phyloP scores from a whole-genome alignment of 805 yeast species.

The Candida ipomoeae region DNA sequence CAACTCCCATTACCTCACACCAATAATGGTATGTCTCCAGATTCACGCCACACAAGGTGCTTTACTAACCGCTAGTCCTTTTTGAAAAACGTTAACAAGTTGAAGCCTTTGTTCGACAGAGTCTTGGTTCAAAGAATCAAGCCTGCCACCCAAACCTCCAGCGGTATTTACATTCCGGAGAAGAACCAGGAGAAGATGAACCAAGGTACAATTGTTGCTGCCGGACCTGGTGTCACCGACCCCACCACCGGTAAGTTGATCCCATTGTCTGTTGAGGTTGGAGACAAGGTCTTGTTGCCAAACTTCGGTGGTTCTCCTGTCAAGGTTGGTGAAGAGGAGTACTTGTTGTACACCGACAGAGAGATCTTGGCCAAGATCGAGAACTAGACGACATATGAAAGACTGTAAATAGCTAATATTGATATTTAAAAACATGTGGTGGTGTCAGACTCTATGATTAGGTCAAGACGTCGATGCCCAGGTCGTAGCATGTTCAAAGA shows the following conservation, averaged over 20 bases:
- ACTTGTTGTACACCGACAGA: constrained; percentile 81
- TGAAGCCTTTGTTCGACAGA: constrained; percentile 92
- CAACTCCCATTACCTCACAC: neutral
- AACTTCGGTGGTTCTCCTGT: constrained; percentile 88
- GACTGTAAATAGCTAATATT: constrained; percentile 7
- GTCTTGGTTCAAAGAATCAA: constrained; percentile 91
- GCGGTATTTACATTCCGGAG: constrained; percentile 92
- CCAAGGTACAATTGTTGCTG: constrained; percentile 88
- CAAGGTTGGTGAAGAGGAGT: constrained; percentile 82
- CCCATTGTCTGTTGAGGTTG: constrained; percentile 73
- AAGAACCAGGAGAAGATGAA: constrained; percentile 92
- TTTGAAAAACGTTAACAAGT: constrained; percentile 77
- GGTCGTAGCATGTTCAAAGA: neutral
- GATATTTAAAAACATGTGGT: neutral
- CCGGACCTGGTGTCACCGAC: constrained; percentile 89
- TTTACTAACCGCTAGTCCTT: constrained; percentile 43
- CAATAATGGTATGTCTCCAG: constrained; percentile 12
- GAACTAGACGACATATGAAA: constrained; percentile 20
- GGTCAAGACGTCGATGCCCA: neutral
- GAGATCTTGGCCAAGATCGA: constrained; percentile 93
- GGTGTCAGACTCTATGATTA: neutral
- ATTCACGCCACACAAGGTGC: too few relatives aligned
- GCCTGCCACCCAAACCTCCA: constrained; percentile 86
- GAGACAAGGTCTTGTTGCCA: constrained; percentile 94
- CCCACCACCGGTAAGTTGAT: constrained; percentile 65